Conservation (phyloP, 1,284 basidiomycete species). For the Exsudoporus floridanus region DNA sequence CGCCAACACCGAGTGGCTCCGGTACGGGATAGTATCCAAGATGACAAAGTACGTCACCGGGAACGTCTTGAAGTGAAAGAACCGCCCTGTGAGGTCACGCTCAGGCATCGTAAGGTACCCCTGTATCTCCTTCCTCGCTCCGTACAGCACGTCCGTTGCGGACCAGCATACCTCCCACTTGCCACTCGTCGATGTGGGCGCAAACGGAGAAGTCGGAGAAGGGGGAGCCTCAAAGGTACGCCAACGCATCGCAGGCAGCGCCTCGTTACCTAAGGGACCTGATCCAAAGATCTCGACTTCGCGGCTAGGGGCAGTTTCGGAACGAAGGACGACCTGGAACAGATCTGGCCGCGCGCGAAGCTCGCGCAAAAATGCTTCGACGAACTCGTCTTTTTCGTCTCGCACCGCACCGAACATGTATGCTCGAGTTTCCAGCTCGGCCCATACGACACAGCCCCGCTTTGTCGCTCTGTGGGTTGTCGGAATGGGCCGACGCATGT, state of each 20-base stretch:
- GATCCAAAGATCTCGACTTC: conserved; percentile 29
- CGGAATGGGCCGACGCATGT: conserved; percentile 8
- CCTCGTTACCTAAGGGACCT: conserved; percentile 1
- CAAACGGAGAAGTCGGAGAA: neutral
- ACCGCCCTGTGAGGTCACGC: conserved; percentile 6
- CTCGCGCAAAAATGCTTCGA: conserved; percentile 27
- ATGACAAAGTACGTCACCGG: conserved; percentile 36
- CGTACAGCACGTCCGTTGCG: conserved; percentile 23
- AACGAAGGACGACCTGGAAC: conserved; percentile 33
- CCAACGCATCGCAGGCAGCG: conserved; percentile 10
- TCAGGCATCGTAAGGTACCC: conserved; percentile 13
- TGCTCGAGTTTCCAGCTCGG: conserved; percentile 18
- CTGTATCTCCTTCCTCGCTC: neutral
- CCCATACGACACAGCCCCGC: conserved; percentile 21
- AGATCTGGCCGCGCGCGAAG: conserved; percentile 32
- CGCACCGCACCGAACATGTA: conserved; percentile 37
- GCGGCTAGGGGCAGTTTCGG: conserved; percentile 2
- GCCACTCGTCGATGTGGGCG: neutral
- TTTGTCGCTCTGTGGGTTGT: conserved; percentile 14
- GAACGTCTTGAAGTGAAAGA: conserved; percentile 33
- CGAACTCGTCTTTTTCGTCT: conserved; percentile 22
- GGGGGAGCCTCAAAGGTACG: conserved; percentile 30
- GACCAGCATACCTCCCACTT: conserved; percentile 20
- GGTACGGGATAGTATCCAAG: conserved; percentile 19
- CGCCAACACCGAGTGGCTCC: conserved; percentile 7